A percentile compares a stretch with the other conserved stretches of the same genome.
Conservation (phyloP, 345 rosid genomes). For the Nasturtium officinale region DNA sequence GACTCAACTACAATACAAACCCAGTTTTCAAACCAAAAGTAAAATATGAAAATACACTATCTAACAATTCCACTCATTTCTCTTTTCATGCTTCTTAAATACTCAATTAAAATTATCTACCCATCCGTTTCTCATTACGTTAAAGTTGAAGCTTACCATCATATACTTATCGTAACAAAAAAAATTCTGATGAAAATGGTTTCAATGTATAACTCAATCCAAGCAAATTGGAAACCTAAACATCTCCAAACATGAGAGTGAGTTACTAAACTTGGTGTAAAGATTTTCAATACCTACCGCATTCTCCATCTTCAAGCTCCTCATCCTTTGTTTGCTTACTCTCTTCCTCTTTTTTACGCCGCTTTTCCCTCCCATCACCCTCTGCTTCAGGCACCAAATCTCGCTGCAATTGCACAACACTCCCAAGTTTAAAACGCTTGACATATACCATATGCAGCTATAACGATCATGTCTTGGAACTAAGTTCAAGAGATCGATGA, state of each 20-base stretch:
- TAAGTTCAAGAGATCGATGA: neutral
- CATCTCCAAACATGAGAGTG: slow-evolving; percentile 7
- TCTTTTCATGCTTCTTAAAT: no score
- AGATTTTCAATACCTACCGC: slow-evolving; percentile 54
- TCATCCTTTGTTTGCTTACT: slow-evolving; percentile 60
- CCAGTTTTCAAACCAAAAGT: no score
- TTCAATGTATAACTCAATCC: slow-evolving; percentile 6
- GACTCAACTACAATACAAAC: no score
- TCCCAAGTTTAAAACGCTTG: slow-evolving; percentile 4
- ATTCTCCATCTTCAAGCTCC: slow-evolving; percentile 93
- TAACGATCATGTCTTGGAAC: neutral
- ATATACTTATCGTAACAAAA: slow-evolving; percentile 22
- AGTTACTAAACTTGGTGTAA: slow-evolving; percentile 8
- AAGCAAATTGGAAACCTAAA: slow-evolving; percentile 22
- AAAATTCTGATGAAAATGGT: neutral
- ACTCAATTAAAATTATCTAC: slow-evolving; percentile 2
- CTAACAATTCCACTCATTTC: no score
- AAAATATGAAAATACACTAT: no score
- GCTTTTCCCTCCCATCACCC: slow-evolving; percentile 63
- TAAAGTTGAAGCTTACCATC: slow-evolving; percentile 15
- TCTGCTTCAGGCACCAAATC: slow-evolving; percentile 68
- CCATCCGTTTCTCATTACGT: slow-evolving; percentile 3
- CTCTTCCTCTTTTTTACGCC: slow-evolving; percentile 64
- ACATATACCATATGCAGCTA: slow-evolving; percentile 1
- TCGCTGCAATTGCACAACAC: slow-evolving; percentile 50